These are phyloP conservation scores for Trifolium fragiferum DNA, from an alignment of 306 rosid species.

Conservation along the genomic window DNA sequence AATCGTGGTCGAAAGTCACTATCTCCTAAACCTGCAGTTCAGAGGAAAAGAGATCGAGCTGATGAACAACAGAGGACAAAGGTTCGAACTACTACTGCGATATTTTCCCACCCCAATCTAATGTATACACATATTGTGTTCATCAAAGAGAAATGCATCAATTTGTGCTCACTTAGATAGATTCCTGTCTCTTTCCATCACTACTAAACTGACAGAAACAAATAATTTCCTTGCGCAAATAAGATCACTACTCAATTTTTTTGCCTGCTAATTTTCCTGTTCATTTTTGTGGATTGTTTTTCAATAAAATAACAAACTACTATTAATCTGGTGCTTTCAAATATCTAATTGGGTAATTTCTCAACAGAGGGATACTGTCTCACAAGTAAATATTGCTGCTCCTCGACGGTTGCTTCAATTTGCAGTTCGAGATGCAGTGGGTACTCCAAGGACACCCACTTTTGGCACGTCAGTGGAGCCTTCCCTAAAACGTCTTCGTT, in stretches of 20 bases:
- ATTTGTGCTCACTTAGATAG: conserved; percentile 1
- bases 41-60: conserved; percentile 71
- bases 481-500: conserved; percentile 82
- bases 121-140: conserved; percentile 7
- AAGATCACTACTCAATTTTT: conserved; percentile 3
- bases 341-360: conserved; percentile 44
- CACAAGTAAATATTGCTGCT: conserved; percentile 67
- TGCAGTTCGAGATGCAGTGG: conserved; percentile 93
- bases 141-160: conserved; percentile 1
- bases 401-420: conserved; percentile 84
- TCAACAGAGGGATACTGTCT: conserved; percentile 67
- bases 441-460: conserved; percentile 62
- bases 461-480: conserved; percentile 54
- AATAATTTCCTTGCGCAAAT: conserved; percentile 18
- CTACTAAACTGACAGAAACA: background rate
- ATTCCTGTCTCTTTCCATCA: conserved; percentile 32
- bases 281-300: conserved; percentile 12
- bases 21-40: conserved; percentile 52
- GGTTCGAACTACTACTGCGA: conserved; percentile 52
- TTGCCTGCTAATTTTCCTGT: conserved; percentile 6
- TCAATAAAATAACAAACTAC: background rate
- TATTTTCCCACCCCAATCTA: conserved; percentile 27
- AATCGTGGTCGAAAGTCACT: conserved; percentile 56
- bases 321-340: conserved; percentile 29
- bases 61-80: conserved; percentile 65